phyloP scores from a whole-genome alignment of 2,329 filamentous ascomycete species.

The Fusarium nodosum region DNA sequence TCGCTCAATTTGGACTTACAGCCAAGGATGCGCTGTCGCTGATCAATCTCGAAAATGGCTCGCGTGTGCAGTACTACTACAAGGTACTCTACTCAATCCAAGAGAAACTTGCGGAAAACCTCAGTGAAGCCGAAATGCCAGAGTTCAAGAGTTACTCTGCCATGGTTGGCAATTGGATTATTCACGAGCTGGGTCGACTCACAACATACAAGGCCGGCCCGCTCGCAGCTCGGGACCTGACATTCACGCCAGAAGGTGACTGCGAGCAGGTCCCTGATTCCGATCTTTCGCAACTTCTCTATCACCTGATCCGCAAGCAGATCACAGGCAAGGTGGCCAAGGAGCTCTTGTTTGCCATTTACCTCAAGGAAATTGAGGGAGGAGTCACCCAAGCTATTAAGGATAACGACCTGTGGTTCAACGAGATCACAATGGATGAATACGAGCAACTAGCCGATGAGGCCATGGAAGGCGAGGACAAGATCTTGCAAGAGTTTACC shows the following conservation, averaged over 20 bases:
- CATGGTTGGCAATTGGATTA: conserved; percentile 74
- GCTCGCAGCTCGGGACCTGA: conserved; percentile 52
- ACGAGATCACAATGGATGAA: conserved; percentile 62
- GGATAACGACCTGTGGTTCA: conserved; percentile 66
- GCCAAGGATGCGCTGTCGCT: conserved; percentile 87
- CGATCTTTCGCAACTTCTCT: conserved; percentile 66
- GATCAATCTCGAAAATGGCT: conserved; percentile 81
- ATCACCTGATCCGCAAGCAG: conserved; percentile 61
- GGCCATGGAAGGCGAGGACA: conserved; percentile 62
- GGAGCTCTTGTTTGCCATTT: conserved; percentile 68
- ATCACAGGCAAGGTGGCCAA: conserved; percentile 71
- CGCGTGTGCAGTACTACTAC: conserved; percentile 85
- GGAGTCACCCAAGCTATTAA: conserved; percentile 63
- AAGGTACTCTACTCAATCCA: conserved; percentile 69
- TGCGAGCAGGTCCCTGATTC: conserved; percentile 61
- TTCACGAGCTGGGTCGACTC: conserved; percentile 81
- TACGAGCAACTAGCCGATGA: conserved; percentile 63
- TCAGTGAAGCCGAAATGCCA: conserved; percentile 32
- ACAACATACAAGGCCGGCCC: conserved; percentile 64
- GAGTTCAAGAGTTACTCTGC: conserved; percentile 58
- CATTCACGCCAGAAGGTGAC: conserved; percentile 62
- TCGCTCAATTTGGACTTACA: conserved; percentile 75
- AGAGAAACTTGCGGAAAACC: conserved; percentile 46
- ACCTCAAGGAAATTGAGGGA: conserved; percentile 61
- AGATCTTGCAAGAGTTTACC: conserved; percentile 62